Evolutionary conservation across 768 basidiomycete species (phyloP).

Genomic region (Leucocoprinus sp.): DNA sequence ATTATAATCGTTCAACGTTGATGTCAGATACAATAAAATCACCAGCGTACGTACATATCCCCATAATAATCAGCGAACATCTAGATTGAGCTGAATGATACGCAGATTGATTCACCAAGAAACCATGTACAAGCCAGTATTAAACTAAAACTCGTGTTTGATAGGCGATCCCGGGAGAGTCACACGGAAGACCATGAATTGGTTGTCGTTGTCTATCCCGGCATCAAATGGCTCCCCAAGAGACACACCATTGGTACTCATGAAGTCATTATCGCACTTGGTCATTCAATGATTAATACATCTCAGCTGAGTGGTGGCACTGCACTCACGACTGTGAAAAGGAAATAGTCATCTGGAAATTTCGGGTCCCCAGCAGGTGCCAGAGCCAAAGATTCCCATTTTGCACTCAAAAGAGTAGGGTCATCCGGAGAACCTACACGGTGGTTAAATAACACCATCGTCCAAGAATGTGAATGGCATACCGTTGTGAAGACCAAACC

Average conservation of each 20-base stretch:
- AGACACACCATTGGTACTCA: conserved; percentile 24
- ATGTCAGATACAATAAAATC: too few species aligned
- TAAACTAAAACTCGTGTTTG: background rate
- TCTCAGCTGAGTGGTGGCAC: background rate
- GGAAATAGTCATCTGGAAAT: conserved; percentile 58
- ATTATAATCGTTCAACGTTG: too few species aligned
- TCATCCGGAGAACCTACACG: conserved; percentile 38
- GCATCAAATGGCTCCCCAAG: conserved; percentile 40
- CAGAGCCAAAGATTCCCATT: conserved; percentile 61
- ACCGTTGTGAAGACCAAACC: conserved; percentile 63
- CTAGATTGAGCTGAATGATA: too few species aligned
- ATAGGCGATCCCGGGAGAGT: conserved; percentile 31
- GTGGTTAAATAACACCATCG: background rate
- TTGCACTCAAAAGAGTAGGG: conserved; percentile 39
- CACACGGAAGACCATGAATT: conserved; percentile 49
- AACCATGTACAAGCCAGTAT: background rate
- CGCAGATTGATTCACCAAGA: too few species aligned
- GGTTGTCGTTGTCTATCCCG: conserved; percentile 45
- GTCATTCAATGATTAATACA: background rate
- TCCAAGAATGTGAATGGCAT: conserved; percentile 7
- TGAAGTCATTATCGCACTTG: conserved; percentile 47
- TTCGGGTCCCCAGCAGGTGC: conserved; percentile 41
- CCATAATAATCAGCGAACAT: too few species aligned
- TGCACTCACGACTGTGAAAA: conserved; percentile 52
- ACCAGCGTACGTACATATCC: too few species aligned